Evolutionary conservation across 2,329 filamentous ascomycete species (phyloP).

Genomic region (Salinomyces thailandicus): DNA sequence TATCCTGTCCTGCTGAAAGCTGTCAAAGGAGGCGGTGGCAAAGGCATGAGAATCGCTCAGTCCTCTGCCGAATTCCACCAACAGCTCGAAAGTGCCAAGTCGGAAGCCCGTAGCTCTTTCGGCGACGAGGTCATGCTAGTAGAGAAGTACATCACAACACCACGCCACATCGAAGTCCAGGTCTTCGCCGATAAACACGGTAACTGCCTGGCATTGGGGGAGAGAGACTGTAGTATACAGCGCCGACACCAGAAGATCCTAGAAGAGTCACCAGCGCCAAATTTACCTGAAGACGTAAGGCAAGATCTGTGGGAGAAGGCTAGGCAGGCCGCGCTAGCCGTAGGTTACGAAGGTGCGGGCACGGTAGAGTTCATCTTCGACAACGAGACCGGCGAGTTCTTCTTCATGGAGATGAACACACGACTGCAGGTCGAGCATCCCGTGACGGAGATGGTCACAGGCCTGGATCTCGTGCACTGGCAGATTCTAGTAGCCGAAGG

Average conservation of each 20-base stretch:
- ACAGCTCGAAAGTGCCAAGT: slow-evolving; percentile 53
- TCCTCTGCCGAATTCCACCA: slow-evolving; percentile 48
- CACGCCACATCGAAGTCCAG: slow-evolving; percentile 57
- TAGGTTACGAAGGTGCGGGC: slow-evolving; percentile 55
- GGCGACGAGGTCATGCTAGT: slow-evolving; percentile 57
- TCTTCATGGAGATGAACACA: slow-evolving; percentile 67
- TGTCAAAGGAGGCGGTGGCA: slow-evolving; percentile 57
- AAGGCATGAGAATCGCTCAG: slow-evolving; percentile 56
- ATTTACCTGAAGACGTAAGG: slow-evolving; percentile 48
- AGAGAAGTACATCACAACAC: slow-evolving; percentile 58
- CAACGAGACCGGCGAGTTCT: slow-evolving; percentile 55
- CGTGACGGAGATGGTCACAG: slow-evolving; percentile 72
- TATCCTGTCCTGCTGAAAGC: slow-evolving; percentile 57
- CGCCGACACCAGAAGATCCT: slow-evolving; percentile 56
- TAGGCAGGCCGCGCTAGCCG: slow-evolving; percentile 50
- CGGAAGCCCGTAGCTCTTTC: slow-evolving; percentile 53
- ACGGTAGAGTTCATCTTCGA: slow-evolving; percentile 62
- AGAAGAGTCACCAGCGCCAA: slow-evolving; percentile 55
- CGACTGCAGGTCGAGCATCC: slow-evolving; percentile 94
- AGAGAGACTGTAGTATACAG: slow-evolving; percentile 57
- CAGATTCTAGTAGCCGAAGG: slow-evolving; percentile 79
- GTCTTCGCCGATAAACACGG: slow-evolving; percentile 57
- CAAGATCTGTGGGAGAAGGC: slow-evolving; percentile 58
- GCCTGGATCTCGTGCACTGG: slow-evolving; percentile 81
- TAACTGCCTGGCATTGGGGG: slow-evolving; percentile 53